phyloP scores from a whole-genome alignment of 768 basidiomycete genomes.

The Phlebiopsis flavidoalba region DNA sequence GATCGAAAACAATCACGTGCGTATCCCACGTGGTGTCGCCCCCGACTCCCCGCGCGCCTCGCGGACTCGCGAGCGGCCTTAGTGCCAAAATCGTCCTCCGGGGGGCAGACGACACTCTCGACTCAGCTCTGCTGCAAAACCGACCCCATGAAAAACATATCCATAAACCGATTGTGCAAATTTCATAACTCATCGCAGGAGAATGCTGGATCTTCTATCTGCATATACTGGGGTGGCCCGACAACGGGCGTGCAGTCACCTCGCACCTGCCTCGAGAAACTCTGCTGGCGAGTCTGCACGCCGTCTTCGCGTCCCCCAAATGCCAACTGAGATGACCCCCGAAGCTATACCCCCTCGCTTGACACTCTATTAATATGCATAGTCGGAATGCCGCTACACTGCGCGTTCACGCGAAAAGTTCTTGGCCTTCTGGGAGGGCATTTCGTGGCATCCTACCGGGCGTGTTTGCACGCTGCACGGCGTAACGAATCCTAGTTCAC shows the following conservation, averaged over 20 bases:
- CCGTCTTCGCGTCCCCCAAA: neutral
- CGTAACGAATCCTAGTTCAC: constrained; percentile 42
- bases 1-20: too few relatives aligned
- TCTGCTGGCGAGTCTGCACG: constrained; percentile 48
- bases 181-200: neutral
- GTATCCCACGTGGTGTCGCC: neutral
- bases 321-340: constrained; percentile 4
- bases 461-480: constrained; percentile 34
- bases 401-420: constrained; percentile 56
- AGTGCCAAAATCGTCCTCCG: neutral
- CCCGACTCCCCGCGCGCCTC: neutral
- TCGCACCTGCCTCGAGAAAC: constrained; percentile 50
- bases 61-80: too few relatives aligned
- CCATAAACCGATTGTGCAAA: neutral
- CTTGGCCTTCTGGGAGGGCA: constrained; percentile 78
- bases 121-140: neutral
- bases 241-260: constrained; percentile 48
- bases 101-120: neutral
- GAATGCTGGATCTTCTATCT: constrained; percentile 44
- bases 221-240: constrained; percentile 50
- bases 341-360: constrained; percentile 69
- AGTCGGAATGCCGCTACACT: constrained; percentile 67
- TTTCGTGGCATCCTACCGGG: too few relatives aligned
- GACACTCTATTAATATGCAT: constrained; percentile 67
- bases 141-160: neutral